Conservation (phyloP, 106 monocot species). For the Platanthera guangdongensis region DNA sequence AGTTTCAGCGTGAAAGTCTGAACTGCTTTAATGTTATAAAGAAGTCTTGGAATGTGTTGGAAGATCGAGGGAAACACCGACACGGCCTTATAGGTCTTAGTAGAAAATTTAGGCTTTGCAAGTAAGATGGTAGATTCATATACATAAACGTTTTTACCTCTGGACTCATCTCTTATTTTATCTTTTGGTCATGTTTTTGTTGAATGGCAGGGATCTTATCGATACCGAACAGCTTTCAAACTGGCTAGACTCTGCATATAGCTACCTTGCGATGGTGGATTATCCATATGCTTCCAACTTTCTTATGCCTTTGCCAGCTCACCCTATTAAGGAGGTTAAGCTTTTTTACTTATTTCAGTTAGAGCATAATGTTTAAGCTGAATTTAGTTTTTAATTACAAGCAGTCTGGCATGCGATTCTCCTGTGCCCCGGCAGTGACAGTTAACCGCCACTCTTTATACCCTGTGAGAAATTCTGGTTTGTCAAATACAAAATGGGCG, state of each 20-base stretch:
- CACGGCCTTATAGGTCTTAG: constrained; percentile 62
- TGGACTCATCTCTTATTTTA: not conserved
- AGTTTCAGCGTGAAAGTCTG: constrained; percentile 69
- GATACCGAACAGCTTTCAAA: constrained; percentile 54
- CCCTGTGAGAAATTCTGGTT: no score
- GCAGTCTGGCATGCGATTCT: no score
- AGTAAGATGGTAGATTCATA: constrained; percentile 27
- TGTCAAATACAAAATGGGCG: no score
- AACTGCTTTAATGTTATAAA: constrained; percentile 80
- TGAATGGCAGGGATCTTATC: constrained; percentile 50
- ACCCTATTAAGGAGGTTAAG: constrained; percentile 85
- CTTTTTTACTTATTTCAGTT: not conserved
- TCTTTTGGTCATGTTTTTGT: not conserved
- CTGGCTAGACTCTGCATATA: constrained; percentile 81
- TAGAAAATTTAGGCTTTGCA: constrained; percentile 57
- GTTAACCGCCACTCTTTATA: no score
- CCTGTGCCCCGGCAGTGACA: no score
- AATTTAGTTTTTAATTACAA: not conserved
- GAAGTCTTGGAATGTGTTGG: constrained; percentile 68
- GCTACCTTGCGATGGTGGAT: constrained; percentile 87
- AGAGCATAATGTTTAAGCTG: not conserved
- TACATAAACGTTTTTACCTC: not conserved
- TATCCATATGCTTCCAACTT: constrained; percentile 81
- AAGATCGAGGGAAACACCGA: constrained; percentile 28
- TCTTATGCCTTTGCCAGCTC: constrained; percentile 88